Evolutionary conservation across 2,329 filamentous ascomycete genomes (phyloP).

Genomic region (Sclerotinia glacialis): DNA sequence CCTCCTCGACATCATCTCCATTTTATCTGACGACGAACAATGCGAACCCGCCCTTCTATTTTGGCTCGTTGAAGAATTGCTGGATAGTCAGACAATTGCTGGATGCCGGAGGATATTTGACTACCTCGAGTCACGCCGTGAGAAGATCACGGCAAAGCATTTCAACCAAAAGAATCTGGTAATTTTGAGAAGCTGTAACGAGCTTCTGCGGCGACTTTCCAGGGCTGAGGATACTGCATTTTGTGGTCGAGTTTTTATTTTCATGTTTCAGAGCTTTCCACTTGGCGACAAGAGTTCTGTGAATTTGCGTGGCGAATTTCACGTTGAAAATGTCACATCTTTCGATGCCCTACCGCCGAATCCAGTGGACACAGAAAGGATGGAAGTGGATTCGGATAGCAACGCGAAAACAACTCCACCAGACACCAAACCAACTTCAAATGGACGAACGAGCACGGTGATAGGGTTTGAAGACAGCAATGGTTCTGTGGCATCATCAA

Average conservation of each 20-base stretch:
- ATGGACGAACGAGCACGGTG: conserved; percentile 26
- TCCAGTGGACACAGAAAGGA: conserved; percentile 49
- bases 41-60: conserved; percentile 79
- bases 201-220: conserved; percentile 88
- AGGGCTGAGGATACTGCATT: conserved; percentile 96
- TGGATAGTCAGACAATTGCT: conserved; percentile 93
- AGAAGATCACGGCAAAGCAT: conserved; percentile 77
- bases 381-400: conserved; percentile 63
- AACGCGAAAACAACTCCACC: conserved; percentile 33
- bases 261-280: conserved; percentile 96
- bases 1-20: conserved; percentile 83
- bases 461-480: conserved; percentile 37
- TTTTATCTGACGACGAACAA: conserved; percentile 78
- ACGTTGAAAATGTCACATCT: conserved; percentile 87
- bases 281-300: conserved; percentile 96
- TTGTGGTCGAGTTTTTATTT: conserved; percentile 96
- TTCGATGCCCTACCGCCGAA: conserved; percentile 60
- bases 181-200: conserved; percentile 92
- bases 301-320: conserved; percentile 92
- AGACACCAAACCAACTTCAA: conserved; percentile 18
- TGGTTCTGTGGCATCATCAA: conserved; percentile 40
- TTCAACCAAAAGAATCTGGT: conserved; percentile 83
- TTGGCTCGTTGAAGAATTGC: conserved; percentile 87
- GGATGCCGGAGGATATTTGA: conserved; percentile 91
- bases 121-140: conserved; percentile 88